Evolutionary conservation across 257 asterid genomes (phyloP), one percentile per base, ranked within the genome.

Genomic region (Salvia miltiorrhiza): DNA sequence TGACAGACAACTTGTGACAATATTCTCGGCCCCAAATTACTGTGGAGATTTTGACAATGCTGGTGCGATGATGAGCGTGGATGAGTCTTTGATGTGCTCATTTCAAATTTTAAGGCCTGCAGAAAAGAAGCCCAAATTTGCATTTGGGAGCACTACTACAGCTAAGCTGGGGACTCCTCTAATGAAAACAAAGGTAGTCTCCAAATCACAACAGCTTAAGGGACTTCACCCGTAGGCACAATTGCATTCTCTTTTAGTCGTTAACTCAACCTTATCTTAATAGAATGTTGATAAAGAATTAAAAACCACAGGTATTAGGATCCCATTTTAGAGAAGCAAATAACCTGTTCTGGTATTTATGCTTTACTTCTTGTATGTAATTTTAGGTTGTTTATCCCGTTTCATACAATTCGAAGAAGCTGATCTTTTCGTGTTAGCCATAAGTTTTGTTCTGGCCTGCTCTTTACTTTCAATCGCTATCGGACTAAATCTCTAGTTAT

Each of bases 41-140:
- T 88, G 96, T 71, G 93, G 96, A 53, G 92, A 86, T 71, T 87
- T 89, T 63, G 92, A 87, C 61, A 89, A 89, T 75, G 96, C 90
- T 40, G 95, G 96, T 63, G 95, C 88, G 12, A 81, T 90, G 90
- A 90, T 90, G 96, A 87, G 95, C 23, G 96, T 90, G 60, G 95
- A 90, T 9, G 93, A 87, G 67, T 78, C 88, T n/a, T 77, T 90
- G 80, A 90, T 86, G 95, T 90, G 96, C 78, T 87, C 95, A 53
- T 90, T 90, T 69, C 96, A 90, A 73, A 90, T 90, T 74, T 50
- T 90, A 56, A 90, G 85, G 86, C 91, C 91, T 10, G 85, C 91
- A 0, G 96, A 90, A 43, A 87, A 86, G 87, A 86, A 81, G 77
- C 82, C 91, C 35, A 87, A 81, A 81, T 86, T 79, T 73, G 89